Base-by-base conservation (phyloP, 176 grass and related monocot genomes). In the Oryza meyeriana region DNA sequence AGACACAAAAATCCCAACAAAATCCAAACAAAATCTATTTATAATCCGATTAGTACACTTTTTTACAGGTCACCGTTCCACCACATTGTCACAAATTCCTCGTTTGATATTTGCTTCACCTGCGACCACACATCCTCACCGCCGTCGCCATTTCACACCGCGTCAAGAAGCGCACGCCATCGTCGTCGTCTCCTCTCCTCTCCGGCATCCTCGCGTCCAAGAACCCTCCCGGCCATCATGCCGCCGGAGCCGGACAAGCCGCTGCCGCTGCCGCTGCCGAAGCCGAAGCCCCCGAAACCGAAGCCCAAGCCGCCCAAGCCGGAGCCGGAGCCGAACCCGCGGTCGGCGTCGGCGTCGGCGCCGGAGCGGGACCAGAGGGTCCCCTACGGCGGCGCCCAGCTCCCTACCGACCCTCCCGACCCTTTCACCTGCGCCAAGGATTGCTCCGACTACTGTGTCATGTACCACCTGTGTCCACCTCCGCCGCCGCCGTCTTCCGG, bases 381-480 rank as follows among this genome's bases (percentile, higher is more conserved):
- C 22, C n/a, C 42, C 28, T 48, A 48, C 45, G 71, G 22, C 76
- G n/a, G 8, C 39, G 12, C 36, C 52, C 71, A 78, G 39, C 6
- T 48, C 26, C 50, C 67, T 36, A 2, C 6, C 35, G 35, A 36
- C 5, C 35, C 18, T 0, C 35, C 65, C 28, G 35, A 87, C 75
- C 33, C 50, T 18, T 0, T 71, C 0, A 11, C 42, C 20, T 88
- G 90, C 78, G 58, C n/a, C 24, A 5, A n/a, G 6, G 10, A 24
- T 71, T 94, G 88, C 86, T 66, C 87, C 5, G 50, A 18, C 0
- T 20, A 74, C 1, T 79, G 82, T 29, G 65, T 48, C 6, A 13
- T 30, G 30, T 27, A 66, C 2, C n/a, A 2, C 2, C 65, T 31
- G 6, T 79, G 75, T 30, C 12, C 12, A 0, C 44, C 36, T 58